phyloP scores from a whole-genome alignment of 192 early-diverging fungal genomes.

The Rhizophagus prolifer region DNA sequence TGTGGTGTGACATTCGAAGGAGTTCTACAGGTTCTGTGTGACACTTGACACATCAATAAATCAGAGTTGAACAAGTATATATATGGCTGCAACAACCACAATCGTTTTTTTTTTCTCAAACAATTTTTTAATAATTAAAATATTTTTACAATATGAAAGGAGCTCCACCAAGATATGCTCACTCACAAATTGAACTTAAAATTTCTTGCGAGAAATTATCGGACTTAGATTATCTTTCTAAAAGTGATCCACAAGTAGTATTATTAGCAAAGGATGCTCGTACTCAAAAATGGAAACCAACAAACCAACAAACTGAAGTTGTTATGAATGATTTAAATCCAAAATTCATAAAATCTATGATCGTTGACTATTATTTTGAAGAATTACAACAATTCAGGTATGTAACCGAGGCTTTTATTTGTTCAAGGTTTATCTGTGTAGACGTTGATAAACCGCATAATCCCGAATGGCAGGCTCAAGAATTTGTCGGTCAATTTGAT shows the following conservation, averaged over 20 bases:
- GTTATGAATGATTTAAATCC: constrained; percentile 51
- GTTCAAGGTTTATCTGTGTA: constrained; percentile 36
- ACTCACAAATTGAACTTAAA: constrained; percentile 25
- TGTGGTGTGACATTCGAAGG: too few species aligned
- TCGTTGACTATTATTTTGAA: constrained; percentile 50
- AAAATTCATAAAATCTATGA: constrained; percentile 40
- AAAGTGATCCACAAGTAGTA: constrained; percentile 39
- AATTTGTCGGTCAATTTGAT: constrained; percentile 44
- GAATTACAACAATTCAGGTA: constrained; percentile 41
- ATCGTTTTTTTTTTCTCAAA: not conserved
- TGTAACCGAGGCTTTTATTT: constrained; percentile 26
- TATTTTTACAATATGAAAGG: not conserved
- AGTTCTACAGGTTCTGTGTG: too few species aligned
- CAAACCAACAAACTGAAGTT: constrained; percentile 39
- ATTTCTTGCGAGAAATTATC: constrained; percentile 19
- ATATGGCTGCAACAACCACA: too few species aligned
- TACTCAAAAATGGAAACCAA: constrained; percentile 23
- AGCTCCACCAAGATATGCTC: constrained; percentile 4
- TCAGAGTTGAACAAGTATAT: too few species aligned
- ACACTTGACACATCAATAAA: too few species aligned
- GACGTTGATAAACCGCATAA: constrained; percentile 43
- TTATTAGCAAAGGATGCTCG: constrained; percentile 32
- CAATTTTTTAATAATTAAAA: not conserved
- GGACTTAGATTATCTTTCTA: constrained; percentile 42
- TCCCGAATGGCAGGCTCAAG: constrained; percentile 40